Base-by-base conservation (phyloP, 2,329 filamentous ascomycete species). In the Ophiostoma pallidulum region DNA sequence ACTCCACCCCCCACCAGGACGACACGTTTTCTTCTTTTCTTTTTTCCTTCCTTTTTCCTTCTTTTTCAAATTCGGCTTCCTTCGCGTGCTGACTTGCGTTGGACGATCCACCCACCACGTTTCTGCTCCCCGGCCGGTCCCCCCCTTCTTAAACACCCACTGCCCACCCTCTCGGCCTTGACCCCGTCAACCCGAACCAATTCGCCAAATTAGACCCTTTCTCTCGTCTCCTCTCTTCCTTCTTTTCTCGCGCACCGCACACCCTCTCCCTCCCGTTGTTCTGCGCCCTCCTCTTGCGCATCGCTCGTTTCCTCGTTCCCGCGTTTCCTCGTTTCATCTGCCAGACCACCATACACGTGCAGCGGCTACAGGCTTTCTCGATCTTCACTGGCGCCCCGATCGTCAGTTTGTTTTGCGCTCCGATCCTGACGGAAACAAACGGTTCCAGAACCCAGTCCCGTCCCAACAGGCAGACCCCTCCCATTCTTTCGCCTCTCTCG, bases 61-160 rank as follows among this genome's bases (percentile, higher is more conserved):
- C 20, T 13, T 18, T 31, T 26, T 20, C 28, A n/a, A 28, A 14
- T 13, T 16, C 47, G 24, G 47, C 42, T 42, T 45, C 41, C 47
- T 46, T 42, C 43, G 48, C 35, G 22, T 46, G 29, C 44, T 44
- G 33, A 32, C 39, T 41, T 50, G 43, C 48, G 41, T 45, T 33
- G 26, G 19, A 32, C 40, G 48, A 47, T 47, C 48, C 48, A 50
- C 44, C 32, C 40, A 40, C 48, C 48, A 50, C 48, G 48, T 50
- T 50, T 47, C 41, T 48, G 24, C 42, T 40, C 46, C 43, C 48
- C 43, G 38, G 18, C 26, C 46, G 40, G 18, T 24, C 38, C 36
- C 22, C 22, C 40, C 35, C 18, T 32, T 47, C 20, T 41, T 33
- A 39, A n/a, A 5, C 32, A 39, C 16, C 36, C 32, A 35, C 41